A percentile compares a stretch with the other conserved stretches of the same genome.
Conservation (phyloP, 2,329 filamentous ascomycete genomes). For the Ascocoryne sarcoides region DNA sequence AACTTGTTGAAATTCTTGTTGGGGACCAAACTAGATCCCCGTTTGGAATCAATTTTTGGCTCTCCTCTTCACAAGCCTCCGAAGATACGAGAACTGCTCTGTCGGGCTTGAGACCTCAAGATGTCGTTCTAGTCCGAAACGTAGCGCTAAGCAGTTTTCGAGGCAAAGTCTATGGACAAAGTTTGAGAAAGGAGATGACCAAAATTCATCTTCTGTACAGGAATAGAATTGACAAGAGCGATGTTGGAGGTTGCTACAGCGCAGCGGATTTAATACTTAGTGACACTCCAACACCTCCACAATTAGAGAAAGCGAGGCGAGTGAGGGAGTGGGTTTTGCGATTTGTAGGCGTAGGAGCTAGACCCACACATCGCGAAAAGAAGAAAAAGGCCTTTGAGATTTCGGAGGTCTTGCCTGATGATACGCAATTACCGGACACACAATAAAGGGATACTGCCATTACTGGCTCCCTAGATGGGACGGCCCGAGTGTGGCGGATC, state of each 20-base stretch:
- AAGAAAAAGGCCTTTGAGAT: background rate
- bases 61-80: constrained; percentile 34
- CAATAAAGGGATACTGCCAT: too few relatives aligned
- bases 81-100: constrained; percentile 25
- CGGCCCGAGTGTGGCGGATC: too few relatives aligned
- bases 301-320: constrained; percentile 53
- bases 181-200: constrained; percentile 62
- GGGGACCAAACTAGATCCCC: constrained; percentile 78
- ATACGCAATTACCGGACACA: too few relatives aligned
- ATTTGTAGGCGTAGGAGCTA: constrained; percentile 46
- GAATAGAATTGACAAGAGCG: constrained; percentile 41
- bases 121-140: constrained; percentile 72
- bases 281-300: constrained; percentile 31
- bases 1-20: constrained; percentile 68
- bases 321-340: constrained; percentile 68
- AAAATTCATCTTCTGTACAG: constrained; percentile 59
- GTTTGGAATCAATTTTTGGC: constrained; percentile 81
- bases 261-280: constrained; percentile 35
- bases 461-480: too few relatives aligned
- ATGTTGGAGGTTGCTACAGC: constrained; percentile 48
- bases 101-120: constrained; percentile 51
- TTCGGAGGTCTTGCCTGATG: background rate
- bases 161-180: constrained; percentile 76
- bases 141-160: constrained; percentile 70
- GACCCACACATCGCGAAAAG: background rate